These are phyloP conservation scores for Fistulina hepatica DNA, from an alignment of 1,284 basidiomycete species.

Conservation along the genomic window DNA sequence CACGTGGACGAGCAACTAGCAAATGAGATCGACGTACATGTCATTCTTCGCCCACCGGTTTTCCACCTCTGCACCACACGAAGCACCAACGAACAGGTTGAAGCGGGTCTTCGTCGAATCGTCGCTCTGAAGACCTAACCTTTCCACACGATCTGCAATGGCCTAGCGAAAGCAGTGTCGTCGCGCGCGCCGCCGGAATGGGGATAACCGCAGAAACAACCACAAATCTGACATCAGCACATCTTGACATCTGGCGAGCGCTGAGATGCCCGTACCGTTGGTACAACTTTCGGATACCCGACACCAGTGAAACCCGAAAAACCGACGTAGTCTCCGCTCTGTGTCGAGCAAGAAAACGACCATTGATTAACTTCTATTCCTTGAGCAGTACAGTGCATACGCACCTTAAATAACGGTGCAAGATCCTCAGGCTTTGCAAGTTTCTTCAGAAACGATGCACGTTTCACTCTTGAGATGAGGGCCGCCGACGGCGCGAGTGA, in stretches of 20 bases:
- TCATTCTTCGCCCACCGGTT: slow-evolving; percentile 36
- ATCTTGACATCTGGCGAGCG: not conserved
- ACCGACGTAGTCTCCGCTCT: slow-evolving; percentile 37
- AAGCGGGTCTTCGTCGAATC: slow-evolving; percentile 41
- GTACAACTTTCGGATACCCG: slow-evolving; percentile 38
- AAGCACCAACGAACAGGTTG: slow-evolving; percentile 40
- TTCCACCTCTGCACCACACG: slow-evolving; percentile 35
- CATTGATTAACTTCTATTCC: not conserved
- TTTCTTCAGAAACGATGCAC: slow-evolving; percentile 29
- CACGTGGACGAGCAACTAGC: slow-evolving; percentile 2
- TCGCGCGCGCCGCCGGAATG: no score
- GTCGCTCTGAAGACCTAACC: slow-evolving; percentile 32
- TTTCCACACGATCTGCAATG: slow-evolving; percentile 37
- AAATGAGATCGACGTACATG: slow-evolving; percentile 24
- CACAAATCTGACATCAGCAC: no score
- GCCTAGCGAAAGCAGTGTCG: slow-evolving; percentile 21
- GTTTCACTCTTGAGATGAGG: slow-evolving; percentile 30
- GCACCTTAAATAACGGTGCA: slow-evolving; percentile 36
- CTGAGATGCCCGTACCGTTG: slow-evolving; percentile 23
- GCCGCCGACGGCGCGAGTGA: slow-evolving; percentile 25
- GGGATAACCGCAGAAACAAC: no score
- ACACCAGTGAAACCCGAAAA: slow-evolving; percentile 35
- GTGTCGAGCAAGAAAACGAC: slow-evolving; percentile 2
- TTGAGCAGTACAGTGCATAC: slow-evolving; percentile 7
- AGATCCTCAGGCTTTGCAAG: slow-evolving; percentile 29